phyloP scores from a whole-genome alignment of 305 asterid genomes.

The Solanum hybrid region DNA sequence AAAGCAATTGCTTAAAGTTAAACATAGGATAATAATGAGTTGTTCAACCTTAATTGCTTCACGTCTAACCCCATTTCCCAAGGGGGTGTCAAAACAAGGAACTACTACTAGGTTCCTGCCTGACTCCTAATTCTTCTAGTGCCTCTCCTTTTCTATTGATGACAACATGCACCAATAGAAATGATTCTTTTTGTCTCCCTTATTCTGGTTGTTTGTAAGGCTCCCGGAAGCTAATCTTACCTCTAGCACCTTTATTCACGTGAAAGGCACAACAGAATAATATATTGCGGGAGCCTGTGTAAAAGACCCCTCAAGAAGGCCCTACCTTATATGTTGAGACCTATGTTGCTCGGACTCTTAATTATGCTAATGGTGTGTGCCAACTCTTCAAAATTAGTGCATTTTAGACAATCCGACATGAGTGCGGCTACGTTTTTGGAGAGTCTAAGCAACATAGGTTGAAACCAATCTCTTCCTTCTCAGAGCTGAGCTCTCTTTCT shows the following conservation, averaged over 20 bases:
- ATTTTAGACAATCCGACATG: not conserved
- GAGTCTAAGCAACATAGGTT: not conserved
- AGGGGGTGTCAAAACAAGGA: not conserved
- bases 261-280: not conserved
- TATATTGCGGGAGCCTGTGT: not conserved
- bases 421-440: not conserved
- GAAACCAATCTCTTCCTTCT: not conserved
- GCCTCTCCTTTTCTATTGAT: not conserved
- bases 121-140: not conserved
- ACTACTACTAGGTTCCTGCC: slow-evolving; percentile 1
- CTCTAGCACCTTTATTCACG: not conserved
- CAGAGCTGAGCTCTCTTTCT: not conserved
- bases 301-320: not conserved
- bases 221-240: not conserved
- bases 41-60: not conserved
- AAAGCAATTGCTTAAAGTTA: not conserved
- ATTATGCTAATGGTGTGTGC: not conserved
- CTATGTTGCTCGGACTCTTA: not conserved
- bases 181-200: not conserved
- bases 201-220: not conserved
- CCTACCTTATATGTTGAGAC: not conserved
- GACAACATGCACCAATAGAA: not conserved
- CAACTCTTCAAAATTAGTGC: not conserved
- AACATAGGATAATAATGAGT: not conserved
- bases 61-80: not conserved